Percentiles rank a stretch among this genome's conserved stretches.
Conservation (phyloP, 441 rosid genomes). For the Brassica balearica region DNA sequence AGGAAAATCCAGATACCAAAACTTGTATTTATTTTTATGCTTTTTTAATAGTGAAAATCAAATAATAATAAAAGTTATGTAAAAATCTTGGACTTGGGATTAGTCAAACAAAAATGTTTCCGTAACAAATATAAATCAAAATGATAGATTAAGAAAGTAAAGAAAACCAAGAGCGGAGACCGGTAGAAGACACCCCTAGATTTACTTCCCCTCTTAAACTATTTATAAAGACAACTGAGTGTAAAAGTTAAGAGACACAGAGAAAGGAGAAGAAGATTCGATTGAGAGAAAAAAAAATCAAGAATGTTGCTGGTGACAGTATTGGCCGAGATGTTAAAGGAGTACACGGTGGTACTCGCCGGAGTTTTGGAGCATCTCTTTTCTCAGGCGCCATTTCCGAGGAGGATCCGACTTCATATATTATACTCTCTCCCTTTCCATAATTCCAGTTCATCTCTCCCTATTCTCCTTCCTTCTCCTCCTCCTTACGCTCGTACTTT, state of each 20-base stretch:
- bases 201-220: neutral
- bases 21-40: neutral
- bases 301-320: constrained; percentile 72
- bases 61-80: neutral
- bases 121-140: neutral
- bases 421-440: constrained; percentile 72
- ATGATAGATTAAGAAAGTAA: neutral
- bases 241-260: neutral
- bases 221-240: constrained; percentile 10
- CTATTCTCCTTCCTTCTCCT: constrained; percentile 35
- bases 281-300: neutral
- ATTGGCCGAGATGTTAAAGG: constrained; percentile 74
- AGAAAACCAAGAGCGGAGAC: constrained; percentile 37
- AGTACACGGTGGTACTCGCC: constrained; percentile 74
- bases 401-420: constrained; percentile 77
- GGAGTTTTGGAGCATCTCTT: constrained; percentile 67
- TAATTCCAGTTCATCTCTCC: constrained; percentile 31
- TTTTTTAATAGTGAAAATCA: neutral
- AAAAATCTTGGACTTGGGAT: neutral
- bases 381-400: constrained; percentile 71
- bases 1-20: neutral
- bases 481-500: constrained; percentile 1
- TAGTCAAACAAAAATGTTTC: neutral
- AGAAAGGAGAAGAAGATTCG: constrained; percentile 3
- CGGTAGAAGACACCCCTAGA: constrained; percentile 36